phyloP scores from a whole-genome alignment of 2,329 filamentous ascomycete species.

The Epichloe elymi region DNA sequence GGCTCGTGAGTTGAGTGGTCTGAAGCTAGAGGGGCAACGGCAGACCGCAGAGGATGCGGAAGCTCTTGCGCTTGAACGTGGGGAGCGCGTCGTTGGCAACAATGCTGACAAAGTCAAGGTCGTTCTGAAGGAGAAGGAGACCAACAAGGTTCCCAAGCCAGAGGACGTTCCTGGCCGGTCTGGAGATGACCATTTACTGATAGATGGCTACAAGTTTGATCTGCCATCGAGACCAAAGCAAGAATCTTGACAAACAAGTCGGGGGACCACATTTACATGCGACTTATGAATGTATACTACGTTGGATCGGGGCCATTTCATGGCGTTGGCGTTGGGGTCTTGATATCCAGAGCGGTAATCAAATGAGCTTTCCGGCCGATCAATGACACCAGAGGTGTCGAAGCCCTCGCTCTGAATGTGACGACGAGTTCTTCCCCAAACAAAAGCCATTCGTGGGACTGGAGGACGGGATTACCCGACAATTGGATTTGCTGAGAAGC shows the following conservation, averaged over 20 bases:
- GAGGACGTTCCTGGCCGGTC: constrained; percentile 15
- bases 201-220: constrained; percentile 39
- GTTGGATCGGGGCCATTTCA: background rate
- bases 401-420: background rate
- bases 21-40: constrained; percentile 32
- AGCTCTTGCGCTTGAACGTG: constrained; percentile 38
- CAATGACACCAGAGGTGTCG: too few relatives aligned
- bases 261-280: background rate
- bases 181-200: constrained; percentile 28
- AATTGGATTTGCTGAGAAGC: too few relatives aligned
- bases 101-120: constrained; percentile 28
- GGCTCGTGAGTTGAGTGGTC: constrained; percentile 24
- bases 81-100: constrained; percentile 14
- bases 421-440: background rate
- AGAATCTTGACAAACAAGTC: background rate
- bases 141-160: constrained; percentile 10
- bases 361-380: too few relatives aligned
- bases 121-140: constrained; percentile 37
- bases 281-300: background rate
- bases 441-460: background rate
- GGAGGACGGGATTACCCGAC: background rate
- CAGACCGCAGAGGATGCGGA: constrained; percentile 25
- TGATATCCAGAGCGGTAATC: background rate
- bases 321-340: background rate
- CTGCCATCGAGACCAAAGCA: constrained; percentile 8